Percentiles rank a stretch among this genome's conserved stretches.
Conservation (phyloP, 148 eudicot genomes). For the Silene uniflora region DNA sequence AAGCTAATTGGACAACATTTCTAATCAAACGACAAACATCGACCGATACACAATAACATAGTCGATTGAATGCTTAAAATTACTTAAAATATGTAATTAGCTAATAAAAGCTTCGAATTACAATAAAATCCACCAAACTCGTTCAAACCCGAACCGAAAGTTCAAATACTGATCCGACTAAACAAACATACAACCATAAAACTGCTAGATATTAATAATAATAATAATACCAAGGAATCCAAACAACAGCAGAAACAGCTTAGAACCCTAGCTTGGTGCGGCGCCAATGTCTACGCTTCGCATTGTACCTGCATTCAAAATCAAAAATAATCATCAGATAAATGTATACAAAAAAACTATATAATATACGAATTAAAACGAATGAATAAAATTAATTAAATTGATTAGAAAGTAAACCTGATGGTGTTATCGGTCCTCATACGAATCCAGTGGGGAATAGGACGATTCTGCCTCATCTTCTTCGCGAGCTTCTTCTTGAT, state of each 20-base stretch:
- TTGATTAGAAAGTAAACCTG: conserved; percentile 27
- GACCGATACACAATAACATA: not conserved
- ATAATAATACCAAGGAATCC: not conserved
- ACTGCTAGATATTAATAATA: not conserved
- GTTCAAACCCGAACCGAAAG: not conserved
- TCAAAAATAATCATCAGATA: not conserved
- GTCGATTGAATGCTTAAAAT: not conserved
- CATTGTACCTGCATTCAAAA: conserved; percentile 28
- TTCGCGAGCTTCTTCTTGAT: conserved; percentile 86
- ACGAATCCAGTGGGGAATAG: conserved; percentile 88
- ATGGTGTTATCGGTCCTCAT: conserved; percentile 85
- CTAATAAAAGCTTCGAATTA: conserved; percentile 10
- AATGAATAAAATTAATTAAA: not conserved
- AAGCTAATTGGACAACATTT: too few species aligned
- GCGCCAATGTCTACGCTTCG: conserved; percentile 38
- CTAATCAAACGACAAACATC: not conserved
- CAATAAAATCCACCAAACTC: not conserved
- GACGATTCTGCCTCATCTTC: conserved; percentile 93
- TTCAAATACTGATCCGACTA: not conserved
- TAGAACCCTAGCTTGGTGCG: conserved; percentile 39
- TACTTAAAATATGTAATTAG: not conserved
- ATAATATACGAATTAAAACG: not conserved
- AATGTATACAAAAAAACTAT: too few species aligned
- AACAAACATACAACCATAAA: conserved; percentile 4
- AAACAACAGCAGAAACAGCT: conserved; percentile 3